Base-by-base conservation (phyloP, 768 basidiomycete genomes). In the Lactarius vividus region DNA sequence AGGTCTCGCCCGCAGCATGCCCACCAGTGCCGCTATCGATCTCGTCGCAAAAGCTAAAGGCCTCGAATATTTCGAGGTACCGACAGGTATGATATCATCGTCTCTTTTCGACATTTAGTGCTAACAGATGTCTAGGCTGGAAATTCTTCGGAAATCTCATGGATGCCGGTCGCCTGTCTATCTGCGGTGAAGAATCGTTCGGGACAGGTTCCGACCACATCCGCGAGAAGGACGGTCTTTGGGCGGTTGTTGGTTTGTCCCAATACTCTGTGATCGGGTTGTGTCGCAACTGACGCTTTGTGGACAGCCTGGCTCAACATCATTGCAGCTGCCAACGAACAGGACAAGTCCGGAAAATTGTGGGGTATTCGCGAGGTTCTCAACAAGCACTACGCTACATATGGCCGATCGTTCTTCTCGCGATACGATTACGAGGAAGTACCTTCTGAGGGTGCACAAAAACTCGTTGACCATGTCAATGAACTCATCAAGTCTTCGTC, bases 141-240 rank as follows among this genome's bases (percentile, higher is more conserved):
- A 99, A 99, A 79, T 99, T 99, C 85, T 99, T 99, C 75, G 97
- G 97, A 56, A 99, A 98, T 79, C 82, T 99, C 72, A 99, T 99
- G 97, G 97, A 99, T 75, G 97, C 97, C 23, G 96, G 96, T 0
- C 85, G 94, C 53, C 85, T 99, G 58, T 98, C 96, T 58, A 98
- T 99, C 74, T 99, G 97, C 73, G 97, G 97, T 64, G 97, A 99
- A 76, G 97, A 99, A 79, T 96, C 94, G 4, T 99, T 99, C 76
- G 97, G 97, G 64, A 99, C 97, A 9, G 97, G 97, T n/a, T 98
- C 96, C 16, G 97, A 99, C 78, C 97, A 99, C 77, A 96, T 99
- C 72, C 92, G 97, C 67, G 97, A 99, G 82, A 99, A 99, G 83
- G 97, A 99, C 72, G 97, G 97, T 70, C 80, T 99, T 56, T 99